Evolutionary conservation across 257 asterid genomes (phyloP).

Genomic region (Petrea volubilis): DNA sequence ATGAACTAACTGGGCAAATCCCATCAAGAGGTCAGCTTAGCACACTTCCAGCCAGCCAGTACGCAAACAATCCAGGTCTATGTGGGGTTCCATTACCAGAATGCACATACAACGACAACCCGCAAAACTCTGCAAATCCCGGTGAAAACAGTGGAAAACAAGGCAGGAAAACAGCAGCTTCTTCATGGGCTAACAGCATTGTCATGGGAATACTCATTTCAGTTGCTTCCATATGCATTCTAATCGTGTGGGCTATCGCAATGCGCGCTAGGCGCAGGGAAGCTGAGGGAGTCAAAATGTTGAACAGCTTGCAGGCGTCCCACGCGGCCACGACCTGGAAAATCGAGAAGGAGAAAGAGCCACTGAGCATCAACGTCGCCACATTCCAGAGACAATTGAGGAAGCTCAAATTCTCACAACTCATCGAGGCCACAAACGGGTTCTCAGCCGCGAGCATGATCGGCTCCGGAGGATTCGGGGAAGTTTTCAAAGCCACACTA

Average conservation of each 20-base stretch:
- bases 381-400: conserved; percentile 81
- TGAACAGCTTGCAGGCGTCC: conserved; percentile 58
- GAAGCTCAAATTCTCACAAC: conserved; percentile 81
- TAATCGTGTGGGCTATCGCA: conserved; percentile 88
- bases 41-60: conserved; percentile 90
- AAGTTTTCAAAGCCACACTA: conserved; percentile 82
- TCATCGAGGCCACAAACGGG: conserved; percentile 89
- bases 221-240: conserved; percentile 62
- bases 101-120: conserved; percentile 49
- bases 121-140: conserved; percentile 30
- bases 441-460: conserved; percentile 86
- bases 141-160: conserved; percentile 18
- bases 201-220: conserved; percentile 83
- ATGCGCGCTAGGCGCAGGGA: conserved; percentile 62
- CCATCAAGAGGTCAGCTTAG: conserved; percentile 91
- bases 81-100: conserved; percentile 86
- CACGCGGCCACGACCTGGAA: conserved; percentile 89
- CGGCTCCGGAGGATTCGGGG: conserved; percentile 95
- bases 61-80: conserved; percentile 80
- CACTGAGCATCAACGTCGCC: conserved; percentile 93
- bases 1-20: conserved; percentile 86
- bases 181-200: conserved; percentile 82
- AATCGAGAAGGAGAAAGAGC: conserved; percentile 96
- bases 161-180: conserved; percentile 31
- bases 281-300: conserved; percentile 79